phyloP scores from a whole-genome alignment of 2,329 filamentous ascomycete species.

The Colletotrichum abscissum region DNA sequence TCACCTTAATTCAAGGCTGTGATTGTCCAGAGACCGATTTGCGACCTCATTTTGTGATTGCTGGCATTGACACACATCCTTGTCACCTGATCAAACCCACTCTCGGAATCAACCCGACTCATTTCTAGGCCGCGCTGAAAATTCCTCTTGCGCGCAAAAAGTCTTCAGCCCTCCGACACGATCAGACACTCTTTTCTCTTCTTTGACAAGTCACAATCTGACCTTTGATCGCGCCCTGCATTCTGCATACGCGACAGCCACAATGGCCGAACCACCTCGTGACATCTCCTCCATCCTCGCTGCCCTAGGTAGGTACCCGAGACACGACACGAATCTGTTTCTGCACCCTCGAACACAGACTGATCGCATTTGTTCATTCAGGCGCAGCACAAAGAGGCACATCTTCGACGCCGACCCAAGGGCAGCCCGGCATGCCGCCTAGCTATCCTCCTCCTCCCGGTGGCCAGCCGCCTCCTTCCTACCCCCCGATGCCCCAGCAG shows the following conservation, averaged over 20 bases:
- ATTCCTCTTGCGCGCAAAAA: constrained; percentile 23
- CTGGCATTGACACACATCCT: constrained; percentile 7
- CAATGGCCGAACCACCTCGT: constrained; percentile 52
- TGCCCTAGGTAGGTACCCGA: constrained; percentile 55
- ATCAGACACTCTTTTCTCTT: neutral
- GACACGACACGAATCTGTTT: constrained; percentile 17
- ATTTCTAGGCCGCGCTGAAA: constrained; percentile 26
- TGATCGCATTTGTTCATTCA: constrained; percentile 34
- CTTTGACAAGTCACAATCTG: neutral
- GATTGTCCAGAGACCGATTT: neutral
- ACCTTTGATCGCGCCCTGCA: neutral
- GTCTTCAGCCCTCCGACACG: neutral
- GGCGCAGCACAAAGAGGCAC: constrained; percentile 58
- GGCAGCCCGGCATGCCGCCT: constrained; percentile 49
- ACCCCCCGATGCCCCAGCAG: constrained; percentile 50
- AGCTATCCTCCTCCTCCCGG: constrained; percentile 53
- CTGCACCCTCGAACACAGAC: constrained; percentile 19
- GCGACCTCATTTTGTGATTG: neutral
- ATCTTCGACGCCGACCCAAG: constrained; percentile 54
- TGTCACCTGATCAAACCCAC: constrained; percentile 31
- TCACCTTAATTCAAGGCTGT: neutral
- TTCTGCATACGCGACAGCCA: constrained; percentile 13
- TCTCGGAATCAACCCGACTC: constrained; percentile 13
- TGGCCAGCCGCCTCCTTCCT: constrained; percentile 46
- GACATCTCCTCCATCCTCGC: constrained; percentile 61